Evolutionary conservation across 768 basidiomycete genomes (phyloP), one percentile per base, ranked within the genome.

Genomic region (Trametes meyenii): DNA sequence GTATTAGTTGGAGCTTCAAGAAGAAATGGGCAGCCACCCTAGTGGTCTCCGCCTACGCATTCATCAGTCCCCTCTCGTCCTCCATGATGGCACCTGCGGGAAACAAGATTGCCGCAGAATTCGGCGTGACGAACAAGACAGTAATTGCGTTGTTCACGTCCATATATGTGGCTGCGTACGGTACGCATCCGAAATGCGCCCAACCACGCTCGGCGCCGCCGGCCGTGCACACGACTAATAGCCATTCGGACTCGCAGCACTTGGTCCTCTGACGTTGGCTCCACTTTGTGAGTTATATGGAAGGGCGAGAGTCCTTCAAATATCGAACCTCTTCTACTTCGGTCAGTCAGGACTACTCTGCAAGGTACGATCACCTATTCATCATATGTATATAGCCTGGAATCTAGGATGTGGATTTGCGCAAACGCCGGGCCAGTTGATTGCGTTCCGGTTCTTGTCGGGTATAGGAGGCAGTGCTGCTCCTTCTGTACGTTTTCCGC

Each of bases 231-330:
- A 7, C 26, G 21, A 2, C 42, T 19, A n/a, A 33, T n/a, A 38
- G 10, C 10, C 21, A 23, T 24, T 12, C 23, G 11, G 12, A 4
- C 12, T 4, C 16, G 57, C 42, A 87, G 85, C 84, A 8, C 60
- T 86, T 38, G 85, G 77, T 0, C 78, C 79, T 1, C 58, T 81
- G 2, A 69, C 78, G 21, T 61, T 80, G n/a, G 88, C 85, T 0
- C 91, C 90, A 0, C 67, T 91, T 23, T 86, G 85, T 65, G 91
- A 94, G 70, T 78, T 92, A 10, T 91, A 77, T 58, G 90, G 90
- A 2, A 82, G 89, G 21, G 82, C 84, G 0, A 72, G 77, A 2
- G 83, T 90, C 0, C 65, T 91, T 0, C 89, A 89, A 66, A 45
- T 79, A 0, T 71, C 88, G 0, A 91, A 91, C 70, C n/a, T 88